These are phyloP conservation scores for Erythrophleum fordii DNA, from an alignment of 306 rosid genomes.

Conservation along the genomic window DNA sequence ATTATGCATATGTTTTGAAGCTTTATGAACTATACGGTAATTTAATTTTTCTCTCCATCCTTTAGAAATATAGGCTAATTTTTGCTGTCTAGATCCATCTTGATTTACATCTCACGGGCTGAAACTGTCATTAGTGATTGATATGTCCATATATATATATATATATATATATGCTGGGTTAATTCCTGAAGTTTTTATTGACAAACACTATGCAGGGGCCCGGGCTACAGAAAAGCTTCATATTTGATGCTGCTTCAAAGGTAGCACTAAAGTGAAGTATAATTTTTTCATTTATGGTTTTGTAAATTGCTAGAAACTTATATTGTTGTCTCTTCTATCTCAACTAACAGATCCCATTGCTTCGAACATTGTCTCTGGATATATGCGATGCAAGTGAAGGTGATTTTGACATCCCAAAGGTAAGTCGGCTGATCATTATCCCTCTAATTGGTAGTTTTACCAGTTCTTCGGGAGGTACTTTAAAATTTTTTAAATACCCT, in stretches of 20 bases:
- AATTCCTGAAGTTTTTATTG: background rate
- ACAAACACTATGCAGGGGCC: constrained; percentile 59
- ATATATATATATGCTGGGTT: background rate
- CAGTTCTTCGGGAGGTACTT: constrained; percentile 4
- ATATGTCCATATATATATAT: background rate
- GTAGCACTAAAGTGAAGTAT: constrained; percentile 39
- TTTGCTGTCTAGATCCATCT: constrained; percentile 6
- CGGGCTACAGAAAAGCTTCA: constrained; percentile 65
- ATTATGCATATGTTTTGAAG: constrained; percentile 1
- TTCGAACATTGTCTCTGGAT: constrained; percentile 74
- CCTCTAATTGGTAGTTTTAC: background rate
- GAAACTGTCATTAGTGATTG: constrained; percentile 24
- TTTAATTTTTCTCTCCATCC: background rate
- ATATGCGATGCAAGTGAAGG: constrained; percentile 80
- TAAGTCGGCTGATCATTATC: constrained; percentile 47
- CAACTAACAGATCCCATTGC: constrained; percentile 65
- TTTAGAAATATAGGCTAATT: background rate
- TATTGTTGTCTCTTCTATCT: constrained; percentile 34
- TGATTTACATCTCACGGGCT: constrained; percentile 7
- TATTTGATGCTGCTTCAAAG: constrained; percentile 65
- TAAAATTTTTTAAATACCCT: background rate
- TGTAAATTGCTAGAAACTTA: constrained; percentile 31
- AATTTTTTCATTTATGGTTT: constrained; percentile 4
- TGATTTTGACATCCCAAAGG: constrained; percentile 71
- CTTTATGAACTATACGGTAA: background rate